Evolutionary conservation across 75 land plant genomes (phyloP).

Genomic region (Chamaecyparis obtusa): DNA sequence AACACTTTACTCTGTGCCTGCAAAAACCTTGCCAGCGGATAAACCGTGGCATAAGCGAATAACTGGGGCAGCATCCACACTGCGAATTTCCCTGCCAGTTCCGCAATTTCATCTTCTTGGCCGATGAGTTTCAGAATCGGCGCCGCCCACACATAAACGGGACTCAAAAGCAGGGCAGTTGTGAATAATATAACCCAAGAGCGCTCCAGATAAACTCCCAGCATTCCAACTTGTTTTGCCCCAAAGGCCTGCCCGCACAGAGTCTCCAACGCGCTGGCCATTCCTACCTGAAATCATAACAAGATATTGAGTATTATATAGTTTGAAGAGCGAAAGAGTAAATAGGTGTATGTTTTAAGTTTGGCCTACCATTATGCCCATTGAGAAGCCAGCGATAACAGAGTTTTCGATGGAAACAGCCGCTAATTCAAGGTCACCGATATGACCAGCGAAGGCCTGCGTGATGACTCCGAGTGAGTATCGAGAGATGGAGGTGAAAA

Average conservation of each 20-base stretch:
- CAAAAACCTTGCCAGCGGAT: slow-evolving; percentile 23
- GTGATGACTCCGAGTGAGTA: slow-evolving; percentile 27
- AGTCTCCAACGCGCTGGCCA: no score
- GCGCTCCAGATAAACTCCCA: no score
- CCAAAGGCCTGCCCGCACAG: no score
- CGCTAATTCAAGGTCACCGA: slow-evolving; percentile 18
- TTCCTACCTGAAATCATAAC: no score
- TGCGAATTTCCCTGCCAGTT: slow-evolving; percentile 16
- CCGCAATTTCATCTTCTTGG: slow-evolving; percentile 18
- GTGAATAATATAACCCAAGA: no score
- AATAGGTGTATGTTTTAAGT: not conserved
- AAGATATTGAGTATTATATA: no score
- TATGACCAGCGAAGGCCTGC: slow-evolving; percentile 24
- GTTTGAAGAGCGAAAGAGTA: no score
- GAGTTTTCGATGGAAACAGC: slow-evolving; percentile 20
- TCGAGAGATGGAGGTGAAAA: slow-evolving; percentile 17
- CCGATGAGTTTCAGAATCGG: slow-evolving; percentile 18
- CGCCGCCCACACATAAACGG: no score
- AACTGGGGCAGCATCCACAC: slow-evolving; percentile 17
- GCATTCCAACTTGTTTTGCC: no score
- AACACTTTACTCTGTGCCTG: slow-evolving; percentile 31
- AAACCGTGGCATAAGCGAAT: slow-evolving; percentile 14
- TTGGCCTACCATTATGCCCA: slow-evolving; percentile 16
- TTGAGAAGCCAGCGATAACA: slow-evolving; percentile 23
- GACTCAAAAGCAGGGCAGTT: no score